Conservation (phyloP, 2,329 filamentous ascomycete genomes). For the Myrmaecium sp. region DNA sequence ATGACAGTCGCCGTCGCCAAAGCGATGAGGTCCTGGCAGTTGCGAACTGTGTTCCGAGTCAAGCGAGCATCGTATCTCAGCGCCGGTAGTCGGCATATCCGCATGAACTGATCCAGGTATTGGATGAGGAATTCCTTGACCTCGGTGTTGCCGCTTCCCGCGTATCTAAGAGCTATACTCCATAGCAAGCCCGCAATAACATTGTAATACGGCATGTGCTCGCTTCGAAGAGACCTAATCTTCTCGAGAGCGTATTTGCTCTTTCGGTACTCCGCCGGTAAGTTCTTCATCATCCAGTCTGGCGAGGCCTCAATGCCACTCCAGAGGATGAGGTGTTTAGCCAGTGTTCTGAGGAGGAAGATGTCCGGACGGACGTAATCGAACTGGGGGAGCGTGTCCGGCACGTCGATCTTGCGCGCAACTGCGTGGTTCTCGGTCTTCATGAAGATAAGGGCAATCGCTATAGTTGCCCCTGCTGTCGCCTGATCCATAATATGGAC, state of each 20-base stretch:
- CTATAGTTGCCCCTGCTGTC: conserved; percentile 82
- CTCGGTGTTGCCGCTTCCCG: conserved; percentile 35
- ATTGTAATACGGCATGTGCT: conserved; percentile 83
- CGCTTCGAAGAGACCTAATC: conserved; percentile 50
- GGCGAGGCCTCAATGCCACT: conserved; percentile 56
- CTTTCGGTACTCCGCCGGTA: conserved; percentile 57
- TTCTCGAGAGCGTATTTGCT: conserved; percentile 41
- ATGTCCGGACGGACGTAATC: conserved; percentile 92
- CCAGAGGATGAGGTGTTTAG: conserved; percentile 89
- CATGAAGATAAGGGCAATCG: conserved; percentile 86
- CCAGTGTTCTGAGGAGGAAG: conserved; percentile 73
- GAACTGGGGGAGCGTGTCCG: conserved; percentile 77
- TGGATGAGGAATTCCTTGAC: conserved; percentile 69
- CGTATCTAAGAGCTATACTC: conserved; percentile 31
- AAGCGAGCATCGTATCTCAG: conserved; percentile 68
- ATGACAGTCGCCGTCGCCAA: conserved; percentile 76
- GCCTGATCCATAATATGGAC: conserved; percentile 89
- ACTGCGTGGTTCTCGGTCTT: conserved; percentile 81
- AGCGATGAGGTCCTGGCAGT: conserved; percentile 79
- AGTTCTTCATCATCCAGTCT: conserved; percentile 57
- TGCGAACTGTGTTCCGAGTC: conserved; percentile 64
- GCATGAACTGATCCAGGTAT: conserved; percentile 75
- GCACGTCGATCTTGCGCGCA: conserved; percentile 82
- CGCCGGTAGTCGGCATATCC: conserved; percentile 49
- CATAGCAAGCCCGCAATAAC: conserved; percentile 83